phyloP scores from a whole-genome alignment of 352 stramenopile species.

The Phytopythium vexans region DNA sequence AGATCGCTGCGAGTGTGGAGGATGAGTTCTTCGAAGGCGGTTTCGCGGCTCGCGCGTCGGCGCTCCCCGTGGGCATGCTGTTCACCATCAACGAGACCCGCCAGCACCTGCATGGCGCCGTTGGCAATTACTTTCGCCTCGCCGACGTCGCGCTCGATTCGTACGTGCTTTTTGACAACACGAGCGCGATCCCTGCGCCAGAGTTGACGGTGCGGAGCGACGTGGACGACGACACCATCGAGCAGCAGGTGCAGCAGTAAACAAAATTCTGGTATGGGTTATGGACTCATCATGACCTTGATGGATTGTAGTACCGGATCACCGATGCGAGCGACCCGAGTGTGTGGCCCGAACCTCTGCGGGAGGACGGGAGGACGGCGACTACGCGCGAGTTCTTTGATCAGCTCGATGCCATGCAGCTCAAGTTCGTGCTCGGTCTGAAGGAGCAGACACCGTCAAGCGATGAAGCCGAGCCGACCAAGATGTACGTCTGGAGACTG shows the following conservation, averaged over 20 bases:
- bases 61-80: constrained; percentile 54
- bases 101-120: constrained; percentile 58
- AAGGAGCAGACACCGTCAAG: constrained; percentile 13
- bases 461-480: constrained; percentile 9
- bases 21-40: constrained; percentile 58
- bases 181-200: constrained; percentile 29
- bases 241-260: constrained; percentile 11
- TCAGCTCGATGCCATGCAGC: constrained; percentile 53
- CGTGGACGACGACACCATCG: constrained; percentile 16
- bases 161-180: constrained; percentile 36
- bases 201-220: constrained; percentile 45
- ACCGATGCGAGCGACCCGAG: constrained; percentile 26
- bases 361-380: constrained; percentile 18
- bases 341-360: constrained; percentile 52
- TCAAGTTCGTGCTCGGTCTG: constrained; percentile 53
- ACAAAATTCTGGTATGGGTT: too few species aligned
- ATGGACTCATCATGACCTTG: not conserved
- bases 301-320: constrained; percentile 33
- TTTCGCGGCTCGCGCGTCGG: constrained; percentile 48
- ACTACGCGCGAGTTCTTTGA: constrained; percentile 66
- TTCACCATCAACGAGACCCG: constrained; percentile 74
- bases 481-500: constrained; percentile 56
- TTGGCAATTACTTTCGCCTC: constrained; percentile 62
- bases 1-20: constrained; percentile 60
- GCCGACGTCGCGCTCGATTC: constrained; percentile 48